Evolutionary conservation across 2,329 filamentous ascomycete species (phyloP).

Genomic region (Alternaria postmessia): DNA sequence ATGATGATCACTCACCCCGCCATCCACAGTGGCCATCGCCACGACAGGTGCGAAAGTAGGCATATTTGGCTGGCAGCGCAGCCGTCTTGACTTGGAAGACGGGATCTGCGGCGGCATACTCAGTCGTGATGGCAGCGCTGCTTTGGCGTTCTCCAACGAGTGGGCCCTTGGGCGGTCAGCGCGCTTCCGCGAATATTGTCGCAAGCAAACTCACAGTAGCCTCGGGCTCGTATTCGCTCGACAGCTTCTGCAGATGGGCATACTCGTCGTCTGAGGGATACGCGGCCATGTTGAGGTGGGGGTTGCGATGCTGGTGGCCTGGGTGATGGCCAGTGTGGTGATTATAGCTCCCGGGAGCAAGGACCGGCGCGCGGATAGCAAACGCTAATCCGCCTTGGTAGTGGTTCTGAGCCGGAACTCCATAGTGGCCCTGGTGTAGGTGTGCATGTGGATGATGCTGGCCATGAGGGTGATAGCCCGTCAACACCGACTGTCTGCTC

Average conservation of each 20-base stretch:
- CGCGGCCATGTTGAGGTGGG: conserved; percentile 49
- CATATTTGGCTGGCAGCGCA: conserved; percentile 83
- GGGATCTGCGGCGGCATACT: conserved; percentile 89
- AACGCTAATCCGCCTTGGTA: conserved; percentile 44
- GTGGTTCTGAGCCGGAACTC: conserved; percentile 33
- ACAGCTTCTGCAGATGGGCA: conserved; percentile 68
- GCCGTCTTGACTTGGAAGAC: conserved; percentile 86
- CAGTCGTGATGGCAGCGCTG: conserved; percentile 78
- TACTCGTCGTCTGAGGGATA: conserved; percentile 62
- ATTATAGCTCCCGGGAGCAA: conserved; percentile 45
- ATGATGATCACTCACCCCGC: conserved; percentile 74
- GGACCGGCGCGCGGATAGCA: conserved; percentile 49
- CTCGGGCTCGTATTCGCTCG: conserved; percentile 67
- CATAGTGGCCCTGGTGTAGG: conserved; percentile 33
- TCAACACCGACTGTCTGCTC: conserved; percentile 44
- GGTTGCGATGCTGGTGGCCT: conserved; percentile 35
- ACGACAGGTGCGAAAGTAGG: conserved; percentile 84
- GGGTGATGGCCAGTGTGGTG: conserved; percentile 44
- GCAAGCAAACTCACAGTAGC: conserved; percentile 58
- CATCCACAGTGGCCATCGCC: conserved; percentile 97
- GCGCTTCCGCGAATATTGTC: conserved; percentile 17
- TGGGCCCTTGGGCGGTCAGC: conserved; percentile 70
- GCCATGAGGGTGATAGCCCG: conserved; percentile 34
- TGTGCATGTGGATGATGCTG: conserved; percentile 20
- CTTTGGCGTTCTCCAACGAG: conserved; percentile 80